phyloP scores from a whole-genome alignment of 1,284 basidiomycete species.

The Apiotrichum domesticum region DNA sequence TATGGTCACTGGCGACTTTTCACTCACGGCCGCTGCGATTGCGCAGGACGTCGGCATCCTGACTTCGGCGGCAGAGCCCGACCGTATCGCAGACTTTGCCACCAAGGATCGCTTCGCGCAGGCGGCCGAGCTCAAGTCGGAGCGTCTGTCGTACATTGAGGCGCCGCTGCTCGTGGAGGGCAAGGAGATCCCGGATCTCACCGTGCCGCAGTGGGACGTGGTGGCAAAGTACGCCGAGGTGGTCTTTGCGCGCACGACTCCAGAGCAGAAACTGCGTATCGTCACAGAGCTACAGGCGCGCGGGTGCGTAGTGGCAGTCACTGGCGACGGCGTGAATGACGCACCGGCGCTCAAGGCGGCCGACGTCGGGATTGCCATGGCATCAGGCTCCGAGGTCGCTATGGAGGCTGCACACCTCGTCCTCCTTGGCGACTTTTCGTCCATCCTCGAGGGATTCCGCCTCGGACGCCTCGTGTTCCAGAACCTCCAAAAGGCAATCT shows the following conservation, averaged over 20 bases:
- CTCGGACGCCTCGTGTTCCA: constrained; percentile 63
- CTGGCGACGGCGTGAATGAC: constrained; percentile 67
- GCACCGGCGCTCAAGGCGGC: constrained; percentile 55
- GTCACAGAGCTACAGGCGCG: constrained; percentile 57
- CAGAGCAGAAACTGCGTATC: constrained; percentile 65
- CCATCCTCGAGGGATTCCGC: constrained; percentile 48
- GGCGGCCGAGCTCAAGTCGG: constrained; percentile 4
- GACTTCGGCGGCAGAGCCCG: constrained; percentile 49
- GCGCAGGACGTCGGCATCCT: constrained; percentile 58
- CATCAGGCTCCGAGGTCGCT: constrained; percentile 47
- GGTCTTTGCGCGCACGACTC: constrained; percentile 66
- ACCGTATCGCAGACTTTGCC: constrained; percentile 23
- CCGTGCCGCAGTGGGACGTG: constrained; percentile 51
- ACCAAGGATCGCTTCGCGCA: constrained; percentile 21
- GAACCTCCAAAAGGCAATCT: constrained; percentile 55
- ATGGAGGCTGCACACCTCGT: constrained; percentile 47
- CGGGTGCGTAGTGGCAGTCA: constrained; percentile 54
- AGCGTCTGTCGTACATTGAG: constrained; percentile 1
- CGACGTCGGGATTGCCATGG: constrained; percentile 51
- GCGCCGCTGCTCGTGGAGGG: constrained; percentile 54
- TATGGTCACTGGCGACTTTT: constrained; percentile 63
- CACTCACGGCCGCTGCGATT: constrained; percentile 52
- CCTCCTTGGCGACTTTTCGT: constrained; percentile 40
- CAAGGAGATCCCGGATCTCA: constrained; percentile 51
- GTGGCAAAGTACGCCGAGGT: constrained; percentile 58